Evolutionary conservation across 176 grass and related monocot genomes (phyloP).

Genomic region (Phyllostachys edulis): DNA sequence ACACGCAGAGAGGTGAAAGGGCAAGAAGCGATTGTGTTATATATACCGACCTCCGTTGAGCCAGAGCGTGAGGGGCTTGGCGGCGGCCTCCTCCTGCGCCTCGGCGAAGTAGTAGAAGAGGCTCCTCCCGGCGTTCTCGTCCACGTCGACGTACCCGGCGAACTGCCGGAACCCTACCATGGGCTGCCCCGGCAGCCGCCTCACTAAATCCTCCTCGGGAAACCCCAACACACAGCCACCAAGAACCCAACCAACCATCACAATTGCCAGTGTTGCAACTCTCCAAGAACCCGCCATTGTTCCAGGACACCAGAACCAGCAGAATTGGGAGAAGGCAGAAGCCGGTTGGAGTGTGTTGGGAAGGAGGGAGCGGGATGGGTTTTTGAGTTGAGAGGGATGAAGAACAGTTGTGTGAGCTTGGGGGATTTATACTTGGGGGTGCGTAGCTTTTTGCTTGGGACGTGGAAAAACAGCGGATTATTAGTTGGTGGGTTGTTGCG

Average conservation of each 20-base stretch:
- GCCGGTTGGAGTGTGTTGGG: neutral
- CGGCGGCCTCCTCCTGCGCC: conserved; percentile 52
- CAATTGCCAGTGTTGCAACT: conserved; percentile 22
- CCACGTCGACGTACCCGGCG: conserved; percentile 82
- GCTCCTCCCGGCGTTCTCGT: conserved; percentile 63
- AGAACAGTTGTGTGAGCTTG: neutral
- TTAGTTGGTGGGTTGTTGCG: neutral
- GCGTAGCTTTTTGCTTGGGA: neutral
- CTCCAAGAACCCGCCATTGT: conserved; percentile 44
- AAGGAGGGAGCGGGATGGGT: no score
- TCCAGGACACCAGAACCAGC: neutral
- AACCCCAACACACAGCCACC: conserved; percentile 26
- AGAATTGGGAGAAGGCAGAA: conserved; percentile 1
- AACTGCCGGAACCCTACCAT: conserved; percentile 75
- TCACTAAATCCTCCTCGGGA: conserved; percentile 75
- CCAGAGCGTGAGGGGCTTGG: conserved; percentile 92
- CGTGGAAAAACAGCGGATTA: conserved; percentile 20
- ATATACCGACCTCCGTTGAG: conserved; percentile 78
- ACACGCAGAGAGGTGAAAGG: neutral
- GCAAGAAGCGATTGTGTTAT: neutral
- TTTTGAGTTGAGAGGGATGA: neutral
- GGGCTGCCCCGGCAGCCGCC: conserved; percentile 71
- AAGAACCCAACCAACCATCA: neutral
- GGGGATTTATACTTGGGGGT: conserved; percentile 15
- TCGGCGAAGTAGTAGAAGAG: conserved; percentile 99